A percentile compares a stretch with the other conserved stretches of the same genome.
These are phyloP conservation scores for Hyphopichia pseudoburtonii DNA, from an alignment of 1,139 yeast species.

Conservation along the genomic window DNA sequence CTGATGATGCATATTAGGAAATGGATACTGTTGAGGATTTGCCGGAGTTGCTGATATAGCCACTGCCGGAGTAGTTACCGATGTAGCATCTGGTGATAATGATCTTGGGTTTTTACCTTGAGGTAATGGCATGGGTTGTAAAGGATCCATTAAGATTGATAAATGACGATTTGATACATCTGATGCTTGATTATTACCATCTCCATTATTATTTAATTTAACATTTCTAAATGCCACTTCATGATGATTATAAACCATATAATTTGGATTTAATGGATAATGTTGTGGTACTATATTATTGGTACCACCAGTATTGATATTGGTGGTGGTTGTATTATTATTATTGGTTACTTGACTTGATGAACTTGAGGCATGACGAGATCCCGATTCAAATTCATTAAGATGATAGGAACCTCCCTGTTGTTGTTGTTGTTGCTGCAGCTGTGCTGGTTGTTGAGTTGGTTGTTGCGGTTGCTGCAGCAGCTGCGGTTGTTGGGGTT, in stretches of 20 bases:
- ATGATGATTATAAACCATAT: slow-evolving; percentile 22
- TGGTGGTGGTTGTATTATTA: no score
- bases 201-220: slow-evolving; percentile 1
- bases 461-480: slow-evolving; percentile 1
- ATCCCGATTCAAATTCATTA: slow-evolving; percentile 7
- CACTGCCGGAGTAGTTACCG: background rate
- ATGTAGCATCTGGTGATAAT: no score
- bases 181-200: background rate
- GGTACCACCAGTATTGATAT: background rate
- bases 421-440: slow-evolving; percentile 2
- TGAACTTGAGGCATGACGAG: slow-evolving; percentile 18
- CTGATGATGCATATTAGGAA: slow-evolving; percentile 9
- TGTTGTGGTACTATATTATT: slow-evolving; percentile 30
- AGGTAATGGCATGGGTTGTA: slow-evolving; percentile 29
- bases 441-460: slow-evolving; percentile 5
- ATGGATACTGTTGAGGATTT: slow-evolving; percentile 12
- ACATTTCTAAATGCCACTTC: slow-evolving; percentile 7
- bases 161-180: slow-evolving; percentile 17
- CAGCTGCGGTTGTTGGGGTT: background rate
- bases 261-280: slow-evolving; percentile 40
- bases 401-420: slow-evolving; percentile 12
- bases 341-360: background rate
- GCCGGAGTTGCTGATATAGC: background rate
- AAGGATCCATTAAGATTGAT: slow-evolving; percentile 35
- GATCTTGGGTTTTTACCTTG: background rate